phyloP scores from a whole-genome alignment of 2,329 filamentous ascomycete genomes.

The Fusarium ambrosium region DNA sequence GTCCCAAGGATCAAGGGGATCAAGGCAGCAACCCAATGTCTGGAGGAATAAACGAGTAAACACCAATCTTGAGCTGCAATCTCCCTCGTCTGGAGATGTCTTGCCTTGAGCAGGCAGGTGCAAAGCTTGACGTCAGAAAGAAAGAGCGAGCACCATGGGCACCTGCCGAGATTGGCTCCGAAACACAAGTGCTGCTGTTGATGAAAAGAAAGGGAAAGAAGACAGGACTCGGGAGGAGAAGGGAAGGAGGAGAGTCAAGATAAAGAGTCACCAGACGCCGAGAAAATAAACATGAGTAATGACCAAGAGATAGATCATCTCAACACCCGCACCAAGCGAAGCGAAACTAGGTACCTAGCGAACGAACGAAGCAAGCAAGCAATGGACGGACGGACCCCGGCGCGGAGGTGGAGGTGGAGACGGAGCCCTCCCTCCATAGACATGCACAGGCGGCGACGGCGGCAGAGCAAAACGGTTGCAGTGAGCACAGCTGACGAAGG shows the following conservation, averaged over 20 bases:
- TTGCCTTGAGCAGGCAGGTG: not conserved
- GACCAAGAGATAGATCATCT: not conserved
- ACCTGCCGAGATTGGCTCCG: not conserved
- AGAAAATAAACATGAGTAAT: not conserved
- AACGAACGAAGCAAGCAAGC: not conserved
- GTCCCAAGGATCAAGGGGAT: not conserved
- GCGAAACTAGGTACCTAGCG: not conserved
- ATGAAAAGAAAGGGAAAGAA: not conserved
- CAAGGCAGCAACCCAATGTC: not conserved
- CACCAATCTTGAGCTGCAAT: not conserved
- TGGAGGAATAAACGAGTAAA: not conserved
- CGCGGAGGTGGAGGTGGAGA: not conserved
- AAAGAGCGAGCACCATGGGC: not conserved
- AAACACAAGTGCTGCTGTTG: not conserved
- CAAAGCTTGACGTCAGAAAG: not conserved
- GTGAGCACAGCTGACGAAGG: not conserved
- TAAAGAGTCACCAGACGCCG: not conserved
- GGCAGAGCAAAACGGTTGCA: not conserved
- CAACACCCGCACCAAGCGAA: slow-evolving; percentile 2
- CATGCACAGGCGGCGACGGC: not conserved
- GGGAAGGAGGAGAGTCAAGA: not conserved
- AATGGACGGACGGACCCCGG: not conserved
- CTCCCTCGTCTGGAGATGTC: not conserved
- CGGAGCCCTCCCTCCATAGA: not conserved
- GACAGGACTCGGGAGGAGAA: not conserved